Evolutionary conservation across 495 filamentous ascomycete species (phyloP), one percentile per base, ranked within the genome.

Genomic region (Acidomyces sp.): DNA sequence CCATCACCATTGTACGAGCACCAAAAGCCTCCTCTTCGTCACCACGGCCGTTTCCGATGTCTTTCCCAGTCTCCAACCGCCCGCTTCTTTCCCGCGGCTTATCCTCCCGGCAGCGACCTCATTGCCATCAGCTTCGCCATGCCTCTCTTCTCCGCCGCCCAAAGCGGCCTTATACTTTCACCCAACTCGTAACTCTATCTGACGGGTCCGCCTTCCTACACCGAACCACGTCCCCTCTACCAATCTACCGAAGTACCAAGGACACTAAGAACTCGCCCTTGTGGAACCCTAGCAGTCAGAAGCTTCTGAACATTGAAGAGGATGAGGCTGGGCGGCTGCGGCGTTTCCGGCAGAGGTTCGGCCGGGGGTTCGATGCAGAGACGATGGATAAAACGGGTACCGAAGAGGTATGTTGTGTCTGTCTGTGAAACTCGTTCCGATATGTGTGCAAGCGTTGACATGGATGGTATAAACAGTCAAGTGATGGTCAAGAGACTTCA

Each of bases 151-250:
- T 97, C 55, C 75, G 71, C 24, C 86, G 92, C 3, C 84, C 83
- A 12, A 78, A 82, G 53, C 78, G 87, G 3, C 90, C 90, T 23
- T 95, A 95, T 73, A 83, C 79, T 51, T 94, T 93, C 74, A 93
- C 90, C 16, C 90, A 97, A 63, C 77, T 97, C 23, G 71, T 96
- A 39, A 88, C 87, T 40, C 79, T 94, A 48, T 78, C 78, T n/a
- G 90, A 97, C 69, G 90, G 90, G 41, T 77, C 70, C 54, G 81
- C 85, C 40, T 95, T 76, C 72, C 76, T 80, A 10, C 71, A 82
- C 43, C 87, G 92, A 54, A 94, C 92, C 6, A 92, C 88, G 10
- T 85, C 78, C 6, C 90, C 90, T 2, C 48, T 63, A 11, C 80
- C 83, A 2, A 63, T 96, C 29, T 82, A 85, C 70, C 72, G 72